Evolutionary conservation across 306 rosid genomes (phyloP).

Genomic region (Inga laurina): DNA sequence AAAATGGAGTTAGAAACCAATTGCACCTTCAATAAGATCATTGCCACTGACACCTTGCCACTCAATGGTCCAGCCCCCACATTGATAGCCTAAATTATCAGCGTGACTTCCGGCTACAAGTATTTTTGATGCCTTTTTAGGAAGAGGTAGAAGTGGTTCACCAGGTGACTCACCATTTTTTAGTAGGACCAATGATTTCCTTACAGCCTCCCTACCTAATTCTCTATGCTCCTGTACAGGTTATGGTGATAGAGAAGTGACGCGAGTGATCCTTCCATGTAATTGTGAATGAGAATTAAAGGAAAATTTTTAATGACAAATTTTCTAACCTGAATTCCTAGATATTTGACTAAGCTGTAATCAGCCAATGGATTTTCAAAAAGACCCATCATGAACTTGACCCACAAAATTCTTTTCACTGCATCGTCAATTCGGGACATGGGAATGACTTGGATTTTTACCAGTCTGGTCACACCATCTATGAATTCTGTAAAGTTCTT

Average conservation of each 20-base stretch:
- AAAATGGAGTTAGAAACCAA: background rate
- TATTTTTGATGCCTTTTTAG: conserved; percentile 39
- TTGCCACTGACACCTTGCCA: conserved; percentile 44
- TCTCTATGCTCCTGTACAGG: conserved; percentile 43
- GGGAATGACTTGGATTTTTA: conserved; percentile 35
- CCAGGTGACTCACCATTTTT: conserved; percentile 34
- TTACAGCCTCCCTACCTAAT: conserved; percentile 43
- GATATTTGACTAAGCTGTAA: conserved; percentile 27
- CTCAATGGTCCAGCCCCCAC: conserved; percentile 49
- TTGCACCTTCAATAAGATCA: conserved; percentile 29
- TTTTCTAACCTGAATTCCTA: conserved; percentile 36
- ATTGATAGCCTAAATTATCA: conserved; percentile 44
- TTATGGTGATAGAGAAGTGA: background rate
- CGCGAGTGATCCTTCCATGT: background rate
- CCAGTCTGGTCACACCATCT: conserved; percentile 30
- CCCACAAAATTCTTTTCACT: conserved; percentile 38
- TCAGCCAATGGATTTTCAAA: conserved; percentile 45
- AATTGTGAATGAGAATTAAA: background rate
- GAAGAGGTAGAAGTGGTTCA: conserved; percentile 45
- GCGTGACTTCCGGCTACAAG: conserved; percentile 50
- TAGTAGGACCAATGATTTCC: conserved; percentile 41
- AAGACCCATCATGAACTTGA: conserved; percentile 43
- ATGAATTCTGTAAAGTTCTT: conserved; percentile 34
- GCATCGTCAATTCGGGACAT: conserved; percentile 43
- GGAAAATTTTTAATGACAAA: background rate